phyloP scores from a whole-genome alignment of 2,329 filamentous ascomycete species.

The Beauveria medogensis region DNA sequence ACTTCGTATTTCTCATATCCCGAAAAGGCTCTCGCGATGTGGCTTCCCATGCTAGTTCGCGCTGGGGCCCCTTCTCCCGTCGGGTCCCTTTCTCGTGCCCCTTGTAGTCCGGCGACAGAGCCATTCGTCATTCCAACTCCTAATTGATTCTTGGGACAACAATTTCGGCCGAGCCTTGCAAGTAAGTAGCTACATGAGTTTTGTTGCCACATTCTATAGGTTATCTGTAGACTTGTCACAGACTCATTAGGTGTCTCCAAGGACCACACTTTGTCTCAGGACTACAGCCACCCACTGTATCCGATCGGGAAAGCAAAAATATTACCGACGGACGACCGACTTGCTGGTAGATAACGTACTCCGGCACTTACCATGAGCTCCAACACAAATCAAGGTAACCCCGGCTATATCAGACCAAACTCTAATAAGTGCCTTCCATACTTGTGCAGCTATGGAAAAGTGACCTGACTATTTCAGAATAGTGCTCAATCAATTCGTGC shows the following conservation, averaged over 20 bases:
- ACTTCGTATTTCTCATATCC: background rate
- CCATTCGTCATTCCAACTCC: no score
- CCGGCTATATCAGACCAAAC: background rate
- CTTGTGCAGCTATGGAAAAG: background rate
- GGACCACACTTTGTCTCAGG: background rate
- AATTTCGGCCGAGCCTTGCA: no score
- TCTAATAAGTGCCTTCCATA: background rate
- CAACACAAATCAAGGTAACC: background rate
- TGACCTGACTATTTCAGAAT: constrained; percentile 7
- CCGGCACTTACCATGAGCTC: no score
- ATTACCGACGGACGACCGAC: background rate
- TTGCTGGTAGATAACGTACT: no score
- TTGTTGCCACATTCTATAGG: background rate
- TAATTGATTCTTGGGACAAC: no score
- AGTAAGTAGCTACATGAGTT: no score
- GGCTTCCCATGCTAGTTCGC: background rate
- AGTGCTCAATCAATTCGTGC: background rate
- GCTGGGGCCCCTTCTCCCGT: background rate
- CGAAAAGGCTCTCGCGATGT: background rate
- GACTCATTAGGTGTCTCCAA: no score
- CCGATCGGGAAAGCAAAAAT: background rate
- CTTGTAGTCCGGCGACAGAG: no score
- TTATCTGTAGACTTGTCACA: background rate
- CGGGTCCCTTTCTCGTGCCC: background rate
- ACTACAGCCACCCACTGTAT: no score